Evolutionary conservation across 2,329 filamentous ascomycete genomes (phyloP), one percentile per base, ranked within the genome.

Genomic region (Sphaerulina vaccinii): DNA sequence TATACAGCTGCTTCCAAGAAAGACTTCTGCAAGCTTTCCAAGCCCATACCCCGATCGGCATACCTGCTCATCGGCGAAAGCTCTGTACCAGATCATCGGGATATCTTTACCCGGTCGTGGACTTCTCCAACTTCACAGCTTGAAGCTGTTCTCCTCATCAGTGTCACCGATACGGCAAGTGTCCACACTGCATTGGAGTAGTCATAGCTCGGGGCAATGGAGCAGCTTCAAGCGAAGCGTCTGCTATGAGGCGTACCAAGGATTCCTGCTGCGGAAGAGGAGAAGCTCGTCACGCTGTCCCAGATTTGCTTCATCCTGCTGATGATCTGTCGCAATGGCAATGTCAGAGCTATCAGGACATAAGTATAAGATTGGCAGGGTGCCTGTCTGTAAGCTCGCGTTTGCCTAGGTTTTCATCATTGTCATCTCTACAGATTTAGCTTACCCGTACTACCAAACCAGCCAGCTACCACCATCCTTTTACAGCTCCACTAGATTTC

Each of bases 191-290:
- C 24, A 22, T 24, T n/a, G 33, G 10, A 29, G n/a, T n/a, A n/a
- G n/a, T 27, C 29, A 15, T 18, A 43, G 33, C 52, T 54, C 52
- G 52, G 47, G 27, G 52, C 24, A 54, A 43, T 42, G 52, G 52
- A 54, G 22, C 46, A 54, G 27, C 41, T 43, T 13, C 22, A 21
- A 13, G 44, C 48, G 48, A 44, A 32, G 15, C 29, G 37, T 10
- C 21, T 7, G 24, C 18, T 32, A 41, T 46, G 16, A 24, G 24
- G 32, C 16, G 19, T 41, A 38, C 13, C 19, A 47, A 27, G 46
- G 29, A 16, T 32, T 23, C 11, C 16, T 15, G 16, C 13, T 23
- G 21, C 27, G 21, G 29, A n/a, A 42, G 45, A 39, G 21, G 35
- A 40, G 45, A 36, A 48, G 35, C 37, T 29, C 44, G 44, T 53